Conservation (phyloP, 2,329 filamentous ascomycete species). For the Ophiosphaerella korrae region DNA sequence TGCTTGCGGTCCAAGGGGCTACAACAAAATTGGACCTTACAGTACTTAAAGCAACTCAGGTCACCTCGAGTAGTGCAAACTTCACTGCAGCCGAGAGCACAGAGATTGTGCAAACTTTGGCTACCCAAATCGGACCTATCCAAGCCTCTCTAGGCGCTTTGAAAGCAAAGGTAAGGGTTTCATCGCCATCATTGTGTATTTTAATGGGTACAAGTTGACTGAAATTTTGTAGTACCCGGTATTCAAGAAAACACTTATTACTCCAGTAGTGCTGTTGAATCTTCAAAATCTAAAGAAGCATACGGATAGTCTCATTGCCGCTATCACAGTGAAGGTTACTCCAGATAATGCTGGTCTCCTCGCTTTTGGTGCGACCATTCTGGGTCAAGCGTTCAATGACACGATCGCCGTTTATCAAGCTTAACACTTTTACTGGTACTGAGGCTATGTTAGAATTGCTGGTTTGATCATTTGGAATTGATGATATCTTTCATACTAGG, state of each 20-base stretch:
- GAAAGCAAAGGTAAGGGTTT: slow-evolving; percentile 16
- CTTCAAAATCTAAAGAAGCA: slow-evolving; percentile 28
- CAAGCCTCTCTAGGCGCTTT: slow-evolving; percentile 17
- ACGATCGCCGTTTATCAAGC: too few species aligned
- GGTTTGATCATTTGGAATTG: too few species aligned
- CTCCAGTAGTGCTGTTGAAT: slow-evolving; percentile 25
- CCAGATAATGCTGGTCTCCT: too few species aligned
- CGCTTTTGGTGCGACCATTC: too few species aligned
- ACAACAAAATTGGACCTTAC: slow-evolving; percentile 23
- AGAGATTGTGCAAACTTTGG: slow-evolving; percentile 17
- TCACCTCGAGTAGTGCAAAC: slow-evolving; percentile 14
- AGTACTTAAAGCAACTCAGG: slow-evolving; percentile 20
- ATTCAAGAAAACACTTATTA: slow-evolving; percentile 28
- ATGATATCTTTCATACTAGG: too few species aligned
- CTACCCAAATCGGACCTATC: slow-evolving; percentile 20
- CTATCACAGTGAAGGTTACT: slow-evolving; percentile 23
- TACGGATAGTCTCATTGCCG: slow-evolving; percentile 22
- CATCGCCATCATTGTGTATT: neutral
- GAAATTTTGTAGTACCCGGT: slow-evolving; percentile 16
- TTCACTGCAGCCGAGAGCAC: slow-evolving; percentile 23
- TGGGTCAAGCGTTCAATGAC: too few species aligned
- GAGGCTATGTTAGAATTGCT: too few species aligned
- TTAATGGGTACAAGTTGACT: neutral
- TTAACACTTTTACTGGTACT: too few species aligned
- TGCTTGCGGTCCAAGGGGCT: slow-evolving; percentile 20